Evolutionary conservation across 176 grass and related monocot genomes (phyloP), one percentile per base, ranked within the genome.

Genomic region (Lolium perenne): DNA sequence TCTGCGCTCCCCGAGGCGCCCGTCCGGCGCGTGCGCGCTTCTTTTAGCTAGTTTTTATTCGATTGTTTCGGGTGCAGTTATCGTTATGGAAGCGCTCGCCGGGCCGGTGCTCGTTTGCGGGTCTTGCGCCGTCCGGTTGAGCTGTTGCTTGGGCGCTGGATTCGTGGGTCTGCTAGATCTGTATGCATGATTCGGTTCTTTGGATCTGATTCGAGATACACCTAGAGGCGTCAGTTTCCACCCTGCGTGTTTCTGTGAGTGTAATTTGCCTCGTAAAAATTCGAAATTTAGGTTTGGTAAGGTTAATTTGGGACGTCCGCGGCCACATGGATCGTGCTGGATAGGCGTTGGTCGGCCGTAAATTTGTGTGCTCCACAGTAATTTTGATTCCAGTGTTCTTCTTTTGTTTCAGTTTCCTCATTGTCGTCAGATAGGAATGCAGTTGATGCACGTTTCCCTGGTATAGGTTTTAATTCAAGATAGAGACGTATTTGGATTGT

Each of bases 121-220:
- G 10, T 40, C 11, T 14, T 6, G 38, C 57, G 40, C 23, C 8
- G 60, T 59, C 7, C n/a, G 10, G 18, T 15, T 21, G 38, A 1
- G 74, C 1, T 17, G 35, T 4, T 85, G 18, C 26, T 53, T 80
- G 40, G 59, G 4, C 41, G 47, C 51, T 35, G 50, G 60, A 59
- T 79, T 87, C 41, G 4, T 51, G 6, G 47, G n/a, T 8, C 22
- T 10, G 14, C 29, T 75, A 75, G 72, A 75, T 75, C 72, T 75
- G 47, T 50, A 48, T 50, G 0, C 72, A 29, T 1, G 72, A 18
- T 53, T 32, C 23, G 14, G 1, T 75, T 53, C 13, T 53, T 25
- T 77, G 76, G 59, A 84, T 87, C 76, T 80, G 67, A 69, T 87
- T 32, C 66, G n/a, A 50, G 48, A 59, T 67, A 83, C 53, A 60